Base-by-base conservation (phyloP, 2,329 filamentous ascomycete species). In the Aspergillus uvarum region DNA sequence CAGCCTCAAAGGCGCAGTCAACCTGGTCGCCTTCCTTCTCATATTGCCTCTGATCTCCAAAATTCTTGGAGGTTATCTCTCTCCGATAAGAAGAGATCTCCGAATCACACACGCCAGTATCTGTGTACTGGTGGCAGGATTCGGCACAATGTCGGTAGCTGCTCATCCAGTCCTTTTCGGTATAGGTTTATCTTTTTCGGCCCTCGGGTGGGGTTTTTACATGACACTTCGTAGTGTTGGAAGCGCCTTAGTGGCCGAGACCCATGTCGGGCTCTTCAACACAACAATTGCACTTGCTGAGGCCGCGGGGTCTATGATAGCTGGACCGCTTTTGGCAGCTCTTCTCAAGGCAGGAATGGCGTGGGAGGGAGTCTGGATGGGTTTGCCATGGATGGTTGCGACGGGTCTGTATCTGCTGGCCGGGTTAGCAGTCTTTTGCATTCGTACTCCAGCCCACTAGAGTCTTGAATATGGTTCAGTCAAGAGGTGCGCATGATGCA, bases 251-350 rank as follows among this genome's bases (percentile, higher is more conserved):
- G 61, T 61, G 38, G 50, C 44, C 3, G 49, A 57, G 44, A 32
- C 44, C 7, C 53, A 63, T 21, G 49, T 57, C n/a, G 61, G 59
- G 5, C 44, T 59, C 6, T 57, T 63, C 8, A 61, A 59, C 19
- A 61, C 61, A n/a, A 59, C 59, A n/a, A 59, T 63, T 38, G 59
- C 56, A 5, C 59, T 63, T 32, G 47, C 53, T 10, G 56, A 63
- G 54, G 51, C 59, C 4, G 22, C 55, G 22, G 61, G 61, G 5
- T 44, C 29, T 5, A 54, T 63, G 35, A 21, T 55, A 16, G 53
- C 61, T 12, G 61, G 61, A 21, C 61, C 61, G 19, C 16, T 58
- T 3, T 47, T 62, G 11, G 61, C 61, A 10, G 54, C 35, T 10
- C 22, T 51, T 31, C 59, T 63, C 19, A 31, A 44, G 10, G n/a